Evolutionary conservation across 192 early-diverging fungal species (phyloP), one percentile per base, ranked within the genome.

Genomic region (Gaertneriomyces sp.): DNA sequence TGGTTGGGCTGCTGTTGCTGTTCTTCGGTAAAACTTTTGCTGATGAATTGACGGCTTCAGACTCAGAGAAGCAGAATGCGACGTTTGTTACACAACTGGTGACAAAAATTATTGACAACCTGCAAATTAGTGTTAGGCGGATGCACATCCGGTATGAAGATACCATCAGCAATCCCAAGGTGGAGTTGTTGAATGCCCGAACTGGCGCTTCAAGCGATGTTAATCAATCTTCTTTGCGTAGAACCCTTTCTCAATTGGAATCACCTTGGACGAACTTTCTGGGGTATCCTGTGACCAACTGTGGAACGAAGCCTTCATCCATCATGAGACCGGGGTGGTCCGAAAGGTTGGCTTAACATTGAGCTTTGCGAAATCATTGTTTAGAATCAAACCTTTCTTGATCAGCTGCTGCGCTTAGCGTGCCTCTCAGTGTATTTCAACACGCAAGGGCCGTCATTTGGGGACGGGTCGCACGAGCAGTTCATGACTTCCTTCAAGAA

Each of bases 91-190:
- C 90, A 54, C 92, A 93, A 76, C 80, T 99, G 40, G 80, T 91
- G 25, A 89, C 93, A 10, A 96, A 95, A 73, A 92, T 99, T 40
- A 83, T 99, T 4, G 95, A 99, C 69, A 99, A 99, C 68, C 70
- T 99, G 46, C 95, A 99, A 61, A 85, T 99, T 6, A 87, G 90
- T 7, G 94, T 99, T 66, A 87, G 89, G 52, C 93, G 96, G 72
- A 98, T 98, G 45, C 96, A 99, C 68, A 79, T 99, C 56, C 79
- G 95, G 33, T 99, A 95, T 74, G 96, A 97, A 67, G 96, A 99
- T 79, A 76, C 80, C 19, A 64, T 86, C 56, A 91, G 87, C 56
- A 88, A 87, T 68, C 88, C 88, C 12, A 80, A 71, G 45, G 79
- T 43, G 57, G 9, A n/a, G n/a, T 40, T 42, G 14, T 33, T 61